Evolutionary conservation across 257 asterid genomes (phyloP).

Genomic region (Fraxinus cuspidata): DNA sequence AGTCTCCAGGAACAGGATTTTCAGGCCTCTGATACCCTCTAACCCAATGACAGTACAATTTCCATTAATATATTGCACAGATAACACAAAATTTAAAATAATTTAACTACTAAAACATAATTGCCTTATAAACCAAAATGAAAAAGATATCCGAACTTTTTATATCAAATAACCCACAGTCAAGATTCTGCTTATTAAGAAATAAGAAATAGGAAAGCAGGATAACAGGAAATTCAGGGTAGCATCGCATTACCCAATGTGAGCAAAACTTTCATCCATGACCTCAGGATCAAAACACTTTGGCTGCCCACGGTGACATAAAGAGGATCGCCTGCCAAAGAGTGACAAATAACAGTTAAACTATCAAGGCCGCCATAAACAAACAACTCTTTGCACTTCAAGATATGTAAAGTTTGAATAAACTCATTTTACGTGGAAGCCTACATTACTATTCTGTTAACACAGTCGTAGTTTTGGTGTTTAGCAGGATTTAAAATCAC

Average conservation of each 20-base stretch:
- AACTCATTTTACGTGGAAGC: background rate
- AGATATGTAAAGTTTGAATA: background rate
- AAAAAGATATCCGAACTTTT: background rate
- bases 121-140: background rate
- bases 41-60: constrained; percentile 24
- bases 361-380: background rate
- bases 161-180: background rate
- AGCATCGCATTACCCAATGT: constrained; percentile 66
- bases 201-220: constrained; percentile 18
- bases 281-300: constrained; percentile 45
- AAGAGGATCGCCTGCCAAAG: constrained; percentile 84
- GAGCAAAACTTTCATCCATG: constrained; percentile 59
- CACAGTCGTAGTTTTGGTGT: background rate
- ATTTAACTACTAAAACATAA: constrained; percentile 6
- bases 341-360: constrained; percentile 18
- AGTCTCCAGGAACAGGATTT: constrained; percentile 97
- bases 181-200: background rate
- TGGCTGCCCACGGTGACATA: constrained; percentile 74
- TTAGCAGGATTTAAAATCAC: background rate
- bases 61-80: background rate
- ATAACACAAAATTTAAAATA: constrained; percentile 6
- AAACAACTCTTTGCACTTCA: constrained; percentile 11
- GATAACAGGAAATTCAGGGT: background rate
- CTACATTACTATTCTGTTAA: background rate
- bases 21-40: constrained; percentile 85